Percentiles rank a stretch among this genome's conserved stretches.
phyloP scores from a whole-genome alignment of 192 early-diverging fungal genomes.

The Backusella parvicylindrica region DNA sequence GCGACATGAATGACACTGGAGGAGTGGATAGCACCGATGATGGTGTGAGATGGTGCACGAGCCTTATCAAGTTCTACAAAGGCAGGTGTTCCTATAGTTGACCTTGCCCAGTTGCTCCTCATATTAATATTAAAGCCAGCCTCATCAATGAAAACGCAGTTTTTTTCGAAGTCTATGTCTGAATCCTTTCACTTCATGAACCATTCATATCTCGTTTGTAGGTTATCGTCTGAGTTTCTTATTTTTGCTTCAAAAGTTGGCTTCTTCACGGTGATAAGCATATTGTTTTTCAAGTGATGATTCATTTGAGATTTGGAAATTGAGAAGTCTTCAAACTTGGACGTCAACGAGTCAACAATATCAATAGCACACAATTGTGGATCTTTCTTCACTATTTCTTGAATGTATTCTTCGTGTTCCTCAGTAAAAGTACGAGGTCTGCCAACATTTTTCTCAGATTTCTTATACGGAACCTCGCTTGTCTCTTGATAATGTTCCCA shows the following conservation, averaged over 20 bases:
- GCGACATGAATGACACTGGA: too few relatives aligned
- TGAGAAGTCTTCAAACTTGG: background rate
- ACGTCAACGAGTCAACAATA: background rate
- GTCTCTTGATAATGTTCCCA: too few relatives aligned
- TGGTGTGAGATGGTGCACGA: too few relatives aligned
- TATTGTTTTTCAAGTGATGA: background rate
- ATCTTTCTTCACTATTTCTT: background rate
- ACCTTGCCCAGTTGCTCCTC: too few relatives aligned
- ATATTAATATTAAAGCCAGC: too few relatives aligned
- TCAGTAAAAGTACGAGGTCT: background rate
- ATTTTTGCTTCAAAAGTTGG: background rate
- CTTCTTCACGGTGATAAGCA: background rate
- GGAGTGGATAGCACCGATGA: too few relatives aligned
- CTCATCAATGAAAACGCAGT: too few relatives aligned
- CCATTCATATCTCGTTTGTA: too few relatives aligned
- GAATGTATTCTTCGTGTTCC: background rate
- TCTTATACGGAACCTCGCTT: background rate
- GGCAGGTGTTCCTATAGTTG: too few relatives aligned
- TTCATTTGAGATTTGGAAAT: background rate
- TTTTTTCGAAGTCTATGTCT: too few relatives aligned
- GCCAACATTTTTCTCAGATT: background rate
- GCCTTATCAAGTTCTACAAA: too few relatives aligned
- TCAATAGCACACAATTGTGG: background rate
- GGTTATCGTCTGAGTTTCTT: background rate
- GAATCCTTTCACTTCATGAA: too few relatives aligned